A percentile compares a stretch with the other conserved stretches of the same genome.
Evolutionary conservation across 2,329 filamentous ascomycete species (phyloP).

Genomic region (Ophiostoma triangulosporum): DNA sequence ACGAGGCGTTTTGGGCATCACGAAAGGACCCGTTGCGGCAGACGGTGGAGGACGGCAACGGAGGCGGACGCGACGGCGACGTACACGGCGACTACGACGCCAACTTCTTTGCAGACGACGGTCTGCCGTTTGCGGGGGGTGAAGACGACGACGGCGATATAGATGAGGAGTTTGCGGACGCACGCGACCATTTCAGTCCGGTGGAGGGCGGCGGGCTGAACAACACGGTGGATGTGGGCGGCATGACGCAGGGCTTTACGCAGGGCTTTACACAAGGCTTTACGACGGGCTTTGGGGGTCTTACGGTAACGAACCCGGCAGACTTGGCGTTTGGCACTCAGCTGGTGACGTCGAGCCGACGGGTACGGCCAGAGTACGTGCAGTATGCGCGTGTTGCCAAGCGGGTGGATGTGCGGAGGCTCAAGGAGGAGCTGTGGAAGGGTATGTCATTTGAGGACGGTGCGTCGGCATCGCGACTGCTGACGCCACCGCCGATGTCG

Average conservation of each 20-base stretch:
- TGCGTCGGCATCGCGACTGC: conserved; percentile 19
- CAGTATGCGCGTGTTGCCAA: conserved; percentile 58
- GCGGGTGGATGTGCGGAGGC: conserved; percentile 54
- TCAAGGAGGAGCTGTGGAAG: conserved; percentile 60
- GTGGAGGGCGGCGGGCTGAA: conserved; percentile 26
- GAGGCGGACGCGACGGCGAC: conserved; percentile 33
- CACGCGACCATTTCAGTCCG: conserved; percentile 65
- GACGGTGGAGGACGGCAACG: conserved; percentile 13
- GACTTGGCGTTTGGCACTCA: conserved; percentile 48
- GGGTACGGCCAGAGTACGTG: conserved; percentile 53
- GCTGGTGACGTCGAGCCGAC: conserved; percentile 49
- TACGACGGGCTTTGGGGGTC: conserved; percentile 26
- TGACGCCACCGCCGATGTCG: conserved; percentile 12
- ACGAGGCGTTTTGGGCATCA: conserved; percentile 90
- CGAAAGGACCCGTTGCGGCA: conserved; percentile 39
- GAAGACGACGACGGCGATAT: conserved; percentile 51
- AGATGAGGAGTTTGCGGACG: conserved; percentile 62
- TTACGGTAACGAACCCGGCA: conserved; percentile 30
- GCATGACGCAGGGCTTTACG: conserved; percentile 25
- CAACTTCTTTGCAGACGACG: conserved; percentile 92
- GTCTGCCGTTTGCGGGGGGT: conserved; percentile 51
- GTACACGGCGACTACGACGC: conserved; percentile 80
- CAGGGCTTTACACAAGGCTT: conserved; percentile 26
- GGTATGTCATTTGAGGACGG: conserved; percentile 45
- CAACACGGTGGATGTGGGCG: conserved; percentile 20